Conservation (phyloP, 176 grass and related monocot species). For the Puya raimondii region DNA sequence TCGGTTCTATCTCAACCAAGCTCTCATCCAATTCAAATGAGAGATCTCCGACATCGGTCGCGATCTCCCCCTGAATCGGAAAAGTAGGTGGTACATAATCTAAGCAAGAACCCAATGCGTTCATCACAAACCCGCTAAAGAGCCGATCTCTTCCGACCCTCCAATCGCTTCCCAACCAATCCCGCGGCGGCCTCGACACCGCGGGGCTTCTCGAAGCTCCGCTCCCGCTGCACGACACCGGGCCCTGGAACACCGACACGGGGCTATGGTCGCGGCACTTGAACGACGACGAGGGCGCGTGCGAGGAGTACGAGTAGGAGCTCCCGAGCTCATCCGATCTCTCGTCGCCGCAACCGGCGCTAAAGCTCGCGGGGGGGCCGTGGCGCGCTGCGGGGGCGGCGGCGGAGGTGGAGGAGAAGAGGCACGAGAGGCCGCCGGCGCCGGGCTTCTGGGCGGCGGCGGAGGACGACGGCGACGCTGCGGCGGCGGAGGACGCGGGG, state of each 20-base stretch:
- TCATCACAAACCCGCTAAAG: slow-evolving; percentile 61
- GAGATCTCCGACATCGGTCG: slow-evolving; percentile 26
- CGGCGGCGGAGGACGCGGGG: slow-evolving; percentile 24
- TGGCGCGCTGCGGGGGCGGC: slow-evolving; percentile 27
- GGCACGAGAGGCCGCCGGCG: slow-evolving; percentile 60
- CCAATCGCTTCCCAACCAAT: slow-evolving; percentile 21
- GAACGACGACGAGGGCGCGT: slow-evolving; percentile 40
- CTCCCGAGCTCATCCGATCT: slow-evolving; percentile 42
- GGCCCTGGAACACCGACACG: slow-evolving; percentile 47
- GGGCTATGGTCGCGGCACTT: slow-evolving; percentile 65
- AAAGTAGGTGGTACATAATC: slow-evolving; percentile 49
- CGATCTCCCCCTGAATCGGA: slow-evolving; percentile 15
- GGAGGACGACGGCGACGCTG: slow-evolving; percentile 23
- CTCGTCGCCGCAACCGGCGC: slow-evolving; percentile 31
- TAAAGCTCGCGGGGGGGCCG: neutral
- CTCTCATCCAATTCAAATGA: slow-evolving; percentile 42
- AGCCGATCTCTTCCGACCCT: slow-evolving; percentile 34
- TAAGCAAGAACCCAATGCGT: slow-evolving; percentile 61
- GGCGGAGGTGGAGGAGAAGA: slow-evolving; percentile 55
- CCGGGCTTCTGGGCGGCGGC: slow-evolving; percentile 29
- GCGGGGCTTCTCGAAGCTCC: slow-evolving; percentile 46
- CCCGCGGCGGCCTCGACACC: slow-evolving; percentile 21
- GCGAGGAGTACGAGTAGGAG: slow-evolving; percentile 26
- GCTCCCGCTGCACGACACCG: slow-evolving; percentile 28
- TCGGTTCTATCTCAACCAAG: slow-evolving; percentile 18